Conservation (phyloP, 345 rosid genomes). For the Gossypium longicalyx region DNA sequence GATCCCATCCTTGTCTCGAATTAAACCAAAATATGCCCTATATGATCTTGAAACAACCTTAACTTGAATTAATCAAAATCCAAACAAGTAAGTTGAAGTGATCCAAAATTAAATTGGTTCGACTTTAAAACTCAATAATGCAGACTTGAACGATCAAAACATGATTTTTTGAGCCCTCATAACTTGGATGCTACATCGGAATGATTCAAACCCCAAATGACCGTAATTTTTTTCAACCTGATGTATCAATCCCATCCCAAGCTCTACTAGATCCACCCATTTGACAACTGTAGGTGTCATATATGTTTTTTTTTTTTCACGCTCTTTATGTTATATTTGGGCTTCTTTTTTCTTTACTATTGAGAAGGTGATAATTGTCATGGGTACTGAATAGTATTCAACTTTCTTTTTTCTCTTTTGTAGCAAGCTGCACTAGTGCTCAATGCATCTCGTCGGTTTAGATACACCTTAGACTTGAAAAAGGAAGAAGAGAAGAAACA, state of each 20-base stretch:
- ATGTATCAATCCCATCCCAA: not conserved
- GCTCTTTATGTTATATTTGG: not conserved
- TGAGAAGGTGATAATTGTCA: not conserved
- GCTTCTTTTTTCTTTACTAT: not conserved
- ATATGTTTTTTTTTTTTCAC: not conserved
- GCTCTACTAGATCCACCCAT: not conserved
- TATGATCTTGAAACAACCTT: too few relatives aligned
- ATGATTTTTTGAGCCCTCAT: not conserved
- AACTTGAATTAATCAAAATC: not conserved
- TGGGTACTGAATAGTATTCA: not conserved
- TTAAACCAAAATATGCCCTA: too few relatives aligned
- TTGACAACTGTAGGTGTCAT: not conserved
- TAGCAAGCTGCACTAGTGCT: conserved; percentile 98
- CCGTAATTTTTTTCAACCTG: too few relatives aligned
- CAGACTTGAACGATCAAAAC: not conserved
- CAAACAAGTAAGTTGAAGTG: not conserved
- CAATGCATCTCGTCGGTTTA: conserved; percentile 93
- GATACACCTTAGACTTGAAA: conserved; percentile 90
- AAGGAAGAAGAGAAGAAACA: conserved; percentile 69
- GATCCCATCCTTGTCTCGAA: not conserved
- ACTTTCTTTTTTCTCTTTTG: conserved; percentile 15
- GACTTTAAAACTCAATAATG: not conserved
- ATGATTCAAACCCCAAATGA: not conserved
- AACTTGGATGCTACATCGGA: not conserved
- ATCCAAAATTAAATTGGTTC: too few relatives aligned